Evolutionary conservation across 768 basidiomycete genomes (phyloP).

Genomic region (Suillus weaverae): DNA sequence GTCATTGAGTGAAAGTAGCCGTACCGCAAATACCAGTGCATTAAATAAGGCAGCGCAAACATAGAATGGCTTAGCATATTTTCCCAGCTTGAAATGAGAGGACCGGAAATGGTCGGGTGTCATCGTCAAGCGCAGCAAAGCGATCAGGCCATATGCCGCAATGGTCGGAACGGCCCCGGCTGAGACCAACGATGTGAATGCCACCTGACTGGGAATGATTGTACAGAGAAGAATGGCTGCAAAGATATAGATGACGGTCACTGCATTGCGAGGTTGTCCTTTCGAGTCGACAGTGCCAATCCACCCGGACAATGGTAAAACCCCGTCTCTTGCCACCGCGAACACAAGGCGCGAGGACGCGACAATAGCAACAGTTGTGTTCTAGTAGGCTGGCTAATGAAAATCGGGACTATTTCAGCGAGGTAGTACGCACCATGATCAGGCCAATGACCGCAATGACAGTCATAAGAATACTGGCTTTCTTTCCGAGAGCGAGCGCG

Average conservation of each 20-base stretch:
- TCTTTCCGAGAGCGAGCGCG: constrained; percentile 77
- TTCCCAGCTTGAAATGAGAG: constrained; percentile 74
- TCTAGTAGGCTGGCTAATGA: constrained; percentile 42
- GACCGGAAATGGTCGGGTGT: constrained; percentile 74
- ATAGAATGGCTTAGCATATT: constrained; percentile 68
- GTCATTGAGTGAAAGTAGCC: constrained; percentile 34
- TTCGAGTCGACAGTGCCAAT: constrained; percentile 69
- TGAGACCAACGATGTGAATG: constrained; percentile 88
- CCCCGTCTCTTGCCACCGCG: constrained; percentile 93
- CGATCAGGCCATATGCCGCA: constrained; percentile 84
- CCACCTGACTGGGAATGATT: constrained; percentile 86
- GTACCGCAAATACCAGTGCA: constrained; percentile 66
- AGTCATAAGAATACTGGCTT: constrained; percentile 85
- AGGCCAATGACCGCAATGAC: constrained; percentile 81
- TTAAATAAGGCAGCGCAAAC: constrained; percentile 70
- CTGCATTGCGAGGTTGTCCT: constrained; percentile 81
- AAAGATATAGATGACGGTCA: constrained; percentile 84
- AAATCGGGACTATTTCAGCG: neutral
- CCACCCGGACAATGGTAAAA: constrained; percentile 82
- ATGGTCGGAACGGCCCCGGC: constrained; percentile 87
- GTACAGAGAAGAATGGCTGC: constrained; percentile 77
- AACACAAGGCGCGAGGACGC: constrained; percentile 88
- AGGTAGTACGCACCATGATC: constrained; percentile 58
- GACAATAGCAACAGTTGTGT: constrained; percentile 84
- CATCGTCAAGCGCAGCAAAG: constrained; percentile 70